A percentile compares a stretch with the other conserved stretches of the same genome.
phyloP scores from a whole-genome alignment of 2,329 filamentous ascomycete species.

The Diaporthe destruens region DNA sequence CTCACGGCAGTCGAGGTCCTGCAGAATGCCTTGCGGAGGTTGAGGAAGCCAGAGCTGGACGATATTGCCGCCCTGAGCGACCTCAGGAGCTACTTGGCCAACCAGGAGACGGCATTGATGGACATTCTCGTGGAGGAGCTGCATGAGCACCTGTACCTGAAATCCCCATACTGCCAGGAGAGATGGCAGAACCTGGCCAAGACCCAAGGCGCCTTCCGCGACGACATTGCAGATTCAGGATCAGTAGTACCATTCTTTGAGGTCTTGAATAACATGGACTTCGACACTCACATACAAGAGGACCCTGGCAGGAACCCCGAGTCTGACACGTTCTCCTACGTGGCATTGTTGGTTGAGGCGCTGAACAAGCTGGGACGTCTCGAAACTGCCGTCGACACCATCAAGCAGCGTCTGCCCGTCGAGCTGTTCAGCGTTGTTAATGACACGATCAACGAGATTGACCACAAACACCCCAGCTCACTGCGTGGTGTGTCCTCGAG shows the following conservation, averaged over 20 bases:
- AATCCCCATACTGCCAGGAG: constrained; percentile 97
- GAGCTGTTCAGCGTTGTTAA: constrained; percentile 95
- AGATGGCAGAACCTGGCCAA: constrained; percentile 89
- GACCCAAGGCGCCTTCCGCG: constrained; percentile 66
- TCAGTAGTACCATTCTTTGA: constrained; percentile 67
- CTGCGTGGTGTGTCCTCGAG: constrained; percentile 69
- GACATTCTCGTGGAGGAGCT: constrained; percentile 98
- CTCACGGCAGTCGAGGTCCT: constrained; percentile 92
- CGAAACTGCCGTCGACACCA: constrained; percentile 86
- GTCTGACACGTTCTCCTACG: constrained; percentile 94
- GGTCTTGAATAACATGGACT: constrained; percentile 71
- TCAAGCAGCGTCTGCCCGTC: constrained; percentile 93
- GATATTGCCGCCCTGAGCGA: constrained; percentile 91
- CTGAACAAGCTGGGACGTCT: constrained; percentile 90
- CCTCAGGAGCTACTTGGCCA: constrained; percentile 86
- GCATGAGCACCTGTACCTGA: constrained; percentile 96
- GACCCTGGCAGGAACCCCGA: constrained; percentile 95
- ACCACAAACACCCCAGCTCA: constrained; percentile 90
- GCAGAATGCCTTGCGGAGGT: constrained; percentile 85
- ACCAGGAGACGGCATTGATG: constrained; percentile 91
- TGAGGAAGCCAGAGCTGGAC: constrained; percentile 90
- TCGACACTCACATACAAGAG: constrained; percentile 76
- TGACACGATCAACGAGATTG: constrained; percentile 93
- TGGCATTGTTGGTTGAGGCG: constrained; percentile 87
- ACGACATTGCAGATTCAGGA: constrained; percentile 61